These are phyloP conservation scores for Meyerozyma guilliermondii DNA, from an alignment of 1,139 yeast genomes.

Conservation along the genomic window DNA sequence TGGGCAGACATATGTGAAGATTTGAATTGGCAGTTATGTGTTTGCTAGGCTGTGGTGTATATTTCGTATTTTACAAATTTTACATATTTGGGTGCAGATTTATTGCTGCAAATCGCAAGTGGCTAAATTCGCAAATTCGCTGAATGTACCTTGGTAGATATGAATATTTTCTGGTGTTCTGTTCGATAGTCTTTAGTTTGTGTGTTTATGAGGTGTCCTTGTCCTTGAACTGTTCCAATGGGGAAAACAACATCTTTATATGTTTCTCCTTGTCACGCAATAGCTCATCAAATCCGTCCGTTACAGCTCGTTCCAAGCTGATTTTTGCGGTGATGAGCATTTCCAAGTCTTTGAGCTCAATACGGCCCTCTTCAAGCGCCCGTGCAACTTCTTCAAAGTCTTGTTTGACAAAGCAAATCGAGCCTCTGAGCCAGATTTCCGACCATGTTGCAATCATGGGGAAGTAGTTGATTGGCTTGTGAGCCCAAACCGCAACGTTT, in stretches of 20 bases:
- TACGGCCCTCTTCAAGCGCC: conserved; percentile 26
- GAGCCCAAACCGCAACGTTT: conserved; percentile 35
- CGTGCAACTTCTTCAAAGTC: conserved; percentile 33
- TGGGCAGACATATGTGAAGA: conserved; percentile 7
- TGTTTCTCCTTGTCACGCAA: conserved; percentile 32
- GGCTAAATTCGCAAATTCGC: no score
- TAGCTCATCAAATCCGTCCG: conserved; percentile 30
- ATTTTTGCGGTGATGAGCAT: conserved; percentile 31
- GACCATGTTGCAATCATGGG: conserved; percentile 37
- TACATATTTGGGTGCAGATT: no score
- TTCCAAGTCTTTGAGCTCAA: conserved; percentile 19
- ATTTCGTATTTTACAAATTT: not conserved
- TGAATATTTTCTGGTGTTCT: no score
- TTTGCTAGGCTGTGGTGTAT: not conserved
- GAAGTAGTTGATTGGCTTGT: conserved; percentile 25
- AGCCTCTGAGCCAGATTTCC: conserved; percentile 35
- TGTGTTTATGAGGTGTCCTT: no score
- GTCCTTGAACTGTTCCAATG: conserved; percentile 7
- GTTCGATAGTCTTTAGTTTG: no score
- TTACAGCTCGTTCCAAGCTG: conserved; percentile 28
- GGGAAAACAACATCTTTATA: conserved; percentile 32
- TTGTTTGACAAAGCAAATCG: conserved; percentile 33
- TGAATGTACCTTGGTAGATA: no score
- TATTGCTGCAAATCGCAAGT: no score
- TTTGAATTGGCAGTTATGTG: conserved; percentile 4